Percentiles rank a stretch among this genome's conserved stretches.
phyloP scores from a whole-genome alignment of 805 yeast genomes.

The Saccharomycopsis sp. region DNA sequence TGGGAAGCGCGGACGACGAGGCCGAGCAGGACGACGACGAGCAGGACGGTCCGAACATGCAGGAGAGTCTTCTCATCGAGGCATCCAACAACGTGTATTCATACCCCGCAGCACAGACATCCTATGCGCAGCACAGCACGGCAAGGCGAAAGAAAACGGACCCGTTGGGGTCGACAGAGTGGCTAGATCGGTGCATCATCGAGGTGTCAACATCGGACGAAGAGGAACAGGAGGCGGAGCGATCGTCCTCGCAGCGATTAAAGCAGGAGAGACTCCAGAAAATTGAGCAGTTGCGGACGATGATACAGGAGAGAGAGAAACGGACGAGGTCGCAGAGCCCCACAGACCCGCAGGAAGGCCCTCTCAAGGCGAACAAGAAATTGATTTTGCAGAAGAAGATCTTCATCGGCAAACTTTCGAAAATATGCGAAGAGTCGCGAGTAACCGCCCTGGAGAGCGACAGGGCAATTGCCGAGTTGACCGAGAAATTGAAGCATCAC shows the following conservation, averaged over 20 bases:
- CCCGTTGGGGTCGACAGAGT: background rate
- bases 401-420: conserved; percentile 20
- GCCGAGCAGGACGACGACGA: background rate
- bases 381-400: conserved; percentile 20
- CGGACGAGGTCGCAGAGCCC: background rate
- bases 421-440: conserved; percentile 1
- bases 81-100: background rate
- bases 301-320: conserved; percentile 3
- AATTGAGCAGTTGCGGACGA: conserved; percentile 3
- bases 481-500: conserved; percentile 7
- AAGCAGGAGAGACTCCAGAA: conserved; percentile 7
- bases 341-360: too few relatives aligned
- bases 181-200: background rate
- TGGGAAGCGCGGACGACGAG: background rate
- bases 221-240: background rate
- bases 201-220: background rate
- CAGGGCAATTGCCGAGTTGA: conserved; percentile 8
- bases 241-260: background rate
- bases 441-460: conserved; percentile 13
- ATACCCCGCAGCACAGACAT: background rate
- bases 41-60: background rate
- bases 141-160: background rate
- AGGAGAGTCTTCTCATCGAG: background rate
- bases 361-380: background rate
- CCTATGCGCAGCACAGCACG: background rate